phyloP scores from a whole-genome alignment of 108 stramenopile species.

The Craspedostauros australis region DNA sequence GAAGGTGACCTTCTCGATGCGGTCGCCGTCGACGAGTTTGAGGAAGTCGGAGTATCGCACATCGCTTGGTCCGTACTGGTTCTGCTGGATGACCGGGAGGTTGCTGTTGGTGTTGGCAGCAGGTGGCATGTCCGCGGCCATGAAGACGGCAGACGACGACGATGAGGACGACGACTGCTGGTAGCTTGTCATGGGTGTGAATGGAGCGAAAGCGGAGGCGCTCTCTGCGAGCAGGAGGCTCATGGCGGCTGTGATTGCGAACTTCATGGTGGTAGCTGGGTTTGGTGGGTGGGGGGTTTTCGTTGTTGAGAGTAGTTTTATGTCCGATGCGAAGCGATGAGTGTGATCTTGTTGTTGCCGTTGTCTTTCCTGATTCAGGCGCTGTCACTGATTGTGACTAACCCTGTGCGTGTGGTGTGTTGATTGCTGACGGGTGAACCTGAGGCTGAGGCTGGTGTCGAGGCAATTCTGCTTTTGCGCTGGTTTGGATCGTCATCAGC shows the following conservation, averaged over 20 bases:
- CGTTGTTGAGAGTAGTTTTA: too few relatives aligned
- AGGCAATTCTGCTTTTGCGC: too few relatives aligned
- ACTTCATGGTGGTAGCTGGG: constrained; percentile 42
- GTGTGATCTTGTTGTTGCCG: too few relatives aligned
- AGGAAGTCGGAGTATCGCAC: constrained; percentile 74
- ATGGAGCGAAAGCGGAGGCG: constrained; percentile 30
- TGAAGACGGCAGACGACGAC: constrained; percentile 1
- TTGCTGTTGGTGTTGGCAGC: constrained; percentile 1
- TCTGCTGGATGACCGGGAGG: constrained; percentile 33
- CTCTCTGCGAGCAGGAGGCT: constrained; percentile 31
- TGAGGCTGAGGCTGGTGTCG: too few relatives aligned
- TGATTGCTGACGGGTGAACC: too few relatives aligned
- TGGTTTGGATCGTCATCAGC: too few relatives aligned
- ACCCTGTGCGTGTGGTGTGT: too few relatives aligned
- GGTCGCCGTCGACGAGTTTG: constrained; percentile 50
- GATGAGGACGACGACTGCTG: not conserved
- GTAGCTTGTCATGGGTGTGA: constrained; percentile 3
- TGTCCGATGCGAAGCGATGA: too few relatives aligned
- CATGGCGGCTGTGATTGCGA: constrained; percentile 17
- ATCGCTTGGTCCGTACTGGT: constrained; percentile 46
- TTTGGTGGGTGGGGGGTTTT: too few relatives aligned
- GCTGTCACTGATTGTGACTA: too few relatives aligned
- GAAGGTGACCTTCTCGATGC: constrained; percentile 81
- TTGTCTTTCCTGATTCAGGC: too few relatives aligned
- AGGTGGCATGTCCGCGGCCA: constrained; percentile 14